A percentile compares a stretch with the other conserved stretches of the same genome.
phyloP scores from a whole-genome alignment of 441 rosid species.

The Syzygium syzygioides region DNA sequence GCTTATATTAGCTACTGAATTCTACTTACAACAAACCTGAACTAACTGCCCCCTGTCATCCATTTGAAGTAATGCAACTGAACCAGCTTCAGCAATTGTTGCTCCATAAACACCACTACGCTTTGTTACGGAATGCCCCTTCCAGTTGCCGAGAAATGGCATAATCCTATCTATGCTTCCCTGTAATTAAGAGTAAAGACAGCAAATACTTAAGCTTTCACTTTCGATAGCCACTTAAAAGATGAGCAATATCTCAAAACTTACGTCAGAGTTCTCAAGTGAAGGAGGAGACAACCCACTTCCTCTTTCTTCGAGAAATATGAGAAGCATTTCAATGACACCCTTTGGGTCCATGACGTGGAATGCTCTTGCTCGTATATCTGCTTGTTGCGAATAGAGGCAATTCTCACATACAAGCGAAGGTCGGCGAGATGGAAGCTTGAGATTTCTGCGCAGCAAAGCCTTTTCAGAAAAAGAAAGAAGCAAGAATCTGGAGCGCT shows the following conservation, averaged over 20 bases:
- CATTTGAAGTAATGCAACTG: constrained; percentile 48
- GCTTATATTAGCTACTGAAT: not conserved
- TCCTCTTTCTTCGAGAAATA: constrained; percentile 80
- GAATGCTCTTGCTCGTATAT: constrained; percentile 77
- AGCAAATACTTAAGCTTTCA: not conserved
- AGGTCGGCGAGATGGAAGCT: constrained; percentile 77
- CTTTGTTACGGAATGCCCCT: constrained; percentile 73
- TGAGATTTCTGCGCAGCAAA: constrained; percentile 46
- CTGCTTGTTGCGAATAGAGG: constrained; percentile 59
- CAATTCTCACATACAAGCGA: constrained; percentile 85
- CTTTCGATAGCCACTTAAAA: not conserved
- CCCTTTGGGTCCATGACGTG: constrained; percentile 90
- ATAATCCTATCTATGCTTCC: constrained; percentile 31
- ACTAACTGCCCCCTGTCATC: constrained; percentile 52
- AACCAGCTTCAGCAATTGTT: constrained; percentile 66
- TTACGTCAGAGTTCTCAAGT: constrained; percentile 38
- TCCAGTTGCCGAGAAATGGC: constrained; percentile 87
- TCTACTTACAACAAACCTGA: constrained; percentile 39
- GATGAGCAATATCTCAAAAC: not conserved
- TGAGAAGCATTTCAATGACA: constrained; percentile 66
- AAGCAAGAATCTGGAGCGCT: not conserved
- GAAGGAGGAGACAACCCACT: constrained; percentile 36
- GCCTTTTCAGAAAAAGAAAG: not conserved
- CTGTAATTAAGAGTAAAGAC: constrained; percentile 27
- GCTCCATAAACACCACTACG: constrained; percentile 91